These are phyloP conservation scores for Colletotrichum sp. DNA, from an alignment of 2,329 filamentous ascomycete species.

Conservation along the genomic window DNA sequence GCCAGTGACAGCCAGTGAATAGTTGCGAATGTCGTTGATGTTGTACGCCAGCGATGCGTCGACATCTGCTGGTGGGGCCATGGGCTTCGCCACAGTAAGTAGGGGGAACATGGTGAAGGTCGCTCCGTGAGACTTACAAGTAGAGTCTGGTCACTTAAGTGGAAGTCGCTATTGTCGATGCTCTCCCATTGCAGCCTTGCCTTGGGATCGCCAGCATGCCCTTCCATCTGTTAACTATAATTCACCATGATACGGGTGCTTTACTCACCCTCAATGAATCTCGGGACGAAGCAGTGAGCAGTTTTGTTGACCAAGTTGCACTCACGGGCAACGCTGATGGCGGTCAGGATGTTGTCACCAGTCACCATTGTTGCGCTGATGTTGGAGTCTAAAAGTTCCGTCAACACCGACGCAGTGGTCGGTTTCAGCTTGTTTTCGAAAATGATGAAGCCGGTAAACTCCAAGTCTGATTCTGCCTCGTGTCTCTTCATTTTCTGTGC, in stretches of 20 bases:
- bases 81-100: conserved; percentile 57
- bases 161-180: conserved; percentile 83
- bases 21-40: conserved; percentile 81
- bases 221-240: conserved; percentile 37
- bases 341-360: conserved; percentile 96
- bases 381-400: conserved; percentile 81
- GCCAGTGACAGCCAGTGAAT: conserved; percentile 86
- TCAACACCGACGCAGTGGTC: conserved; percentile 79
- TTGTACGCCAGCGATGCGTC: conserved; percentile 89
- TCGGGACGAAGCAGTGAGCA: conserved; percentile 91
- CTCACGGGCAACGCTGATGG: conserved; percentile 92
- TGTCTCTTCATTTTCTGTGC: conserved; percentile 90
- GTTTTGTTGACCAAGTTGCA: conserved; percentile 81
- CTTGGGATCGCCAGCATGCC: conserved; percentile 75
- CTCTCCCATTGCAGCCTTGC: conserved; percentile 88
- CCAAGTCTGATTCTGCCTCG: conserved; percentile 82
- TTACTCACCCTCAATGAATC: conserved; percentile 73
- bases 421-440: conserved; percentile 99
- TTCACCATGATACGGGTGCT: neutral
- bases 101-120: neutral
- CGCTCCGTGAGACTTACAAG: conserved; percentile 52
- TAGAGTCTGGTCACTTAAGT: conserved; percentile 80
- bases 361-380: conserved; percentile 97
- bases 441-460: conserved; percentile 95
- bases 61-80: conserved; percentile 70